These are phyloP conservation scores for Scortechinia acanthostroma DNA, from an alignment of 2,329 filamentous ascomycete species.

Conservation along the genomic window DNA sequence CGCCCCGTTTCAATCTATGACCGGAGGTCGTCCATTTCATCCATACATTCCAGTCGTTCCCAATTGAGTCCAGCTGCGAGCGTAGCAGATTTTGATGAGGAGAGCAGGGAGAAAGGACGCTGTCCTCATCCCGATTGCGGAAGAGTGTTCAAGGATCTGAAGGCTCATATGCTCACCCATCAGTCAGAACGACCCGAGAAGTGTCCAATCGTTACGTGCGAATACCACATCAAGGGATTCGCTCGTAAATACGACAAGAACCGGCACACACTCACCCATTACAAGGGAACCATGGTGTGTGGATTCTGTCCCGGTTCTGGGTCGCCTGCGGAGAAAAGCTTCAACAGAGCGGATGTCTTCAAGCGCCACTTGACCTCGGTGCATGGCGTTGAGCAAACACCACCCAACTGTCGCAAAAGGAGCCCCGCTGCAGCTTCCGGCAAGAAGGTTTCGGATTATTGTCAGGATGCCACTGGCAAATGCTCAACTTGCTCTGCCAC, in stretches of 20 bases:
- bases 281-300: conserved; percentile 74
- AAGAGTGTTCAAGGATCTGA: conserved; percentile 22
- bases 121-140: conserved; percentile 23
- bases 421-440: conserved; percentile 12
- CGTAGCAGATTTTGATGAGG: neutral
- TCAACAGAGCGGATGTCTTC: conserved; percentile 72
- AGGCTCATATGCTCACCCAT: conserved; percentile 71
- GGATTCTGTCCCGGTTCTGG: conserved; percentile 70
- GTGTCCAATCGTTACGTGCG: conserved; percentile 67
- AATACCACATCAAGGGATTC: conserved; percentile 69
- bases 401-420: conserved; percentile 68
- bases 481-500: conserved; percentile 61
- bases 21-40: neutral
- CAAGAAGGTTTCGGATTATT: neutral
- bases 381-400: conserved; percentile 68
- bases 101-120: conserved; percentile 5
- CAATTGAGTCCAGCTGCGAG: neutral
- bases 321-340: conserved; percentile 69
- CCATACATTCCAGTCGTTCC: neutral
- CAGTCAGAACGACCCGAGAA: conserved; percentile 68
- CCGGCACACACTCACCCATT: conserved; percentile 68
- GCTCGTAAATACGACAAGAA: conserved; percentile 75
- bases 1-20: neutral
- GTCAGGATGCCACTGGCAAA: conserved; percentile 45
- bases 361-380: conserved; percentile 70